Conservation (phyloP, 306 rosid species). For the Lotus japonicus region DNA sequence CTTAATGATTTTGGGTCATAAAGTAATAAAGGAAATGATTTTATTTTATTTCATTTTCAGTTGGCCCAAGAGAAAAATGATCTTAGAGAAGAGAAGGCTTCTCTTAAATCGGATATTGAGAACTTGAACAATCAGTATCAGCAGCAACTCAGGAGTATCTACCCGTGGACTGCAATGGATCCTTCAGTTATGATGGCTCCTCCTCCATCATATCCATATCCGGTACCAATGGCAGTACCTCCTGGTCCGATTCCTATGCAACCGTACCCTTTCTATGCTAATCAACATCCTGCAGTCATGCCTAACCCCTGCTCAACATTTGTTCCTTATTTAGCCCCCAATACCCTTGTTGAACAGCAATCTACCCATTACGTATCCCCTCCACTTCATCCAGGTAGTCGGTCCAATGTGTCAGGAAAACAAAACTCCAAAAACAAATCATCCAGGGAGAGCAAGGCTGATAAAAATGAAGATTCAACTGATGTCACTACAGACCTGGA, state of each 20-base stretch:
- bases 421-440: constrained; percentile 51
- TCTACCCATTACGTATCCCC: constrained; percentile 46
- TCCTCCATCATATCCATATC: constrained; percentile 72
- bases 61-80: constrained; percentile 84
- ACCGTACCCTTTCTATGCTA: constrained; percentile 62
- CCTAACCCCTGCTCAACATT: constrained; percentile 71
- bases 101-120: constrained; percentile 75
- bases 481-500: constrained; percentile 64
- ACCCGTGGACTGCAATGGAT: constrained; percentile 84
- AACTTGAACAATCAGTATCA: constrained; percentile 73
- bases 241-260: constrained; percentile 71
- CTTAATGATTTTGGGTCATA: not conserved
- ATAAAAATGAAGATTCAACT: constrained; percentile 41
- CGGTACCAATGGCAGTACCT: constrained; percentile 69
- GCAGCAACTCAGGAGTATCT: constrained; percentile 61
- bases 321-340: constrained; percentile 59
- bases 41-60: constrained; percentile 37
- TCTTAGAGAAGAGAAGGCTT: constrained; percentile 91
- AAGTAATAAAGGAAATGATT: constrained; percentile 7
- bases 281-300: constrained; percentile 60
- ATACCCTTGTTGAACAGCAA: constrained; percentile 58
- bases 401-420: constrained; percentile 39
- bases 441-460: constrained; percentile 48
- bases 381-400: constrained; percentile 41
- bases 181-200: constrained; percentile 74